Evolutionary conservation across 2,329 filamentous ascomycete genomes (phyloP).

Genomic region (Aspergillus alliaceus): DNA sequence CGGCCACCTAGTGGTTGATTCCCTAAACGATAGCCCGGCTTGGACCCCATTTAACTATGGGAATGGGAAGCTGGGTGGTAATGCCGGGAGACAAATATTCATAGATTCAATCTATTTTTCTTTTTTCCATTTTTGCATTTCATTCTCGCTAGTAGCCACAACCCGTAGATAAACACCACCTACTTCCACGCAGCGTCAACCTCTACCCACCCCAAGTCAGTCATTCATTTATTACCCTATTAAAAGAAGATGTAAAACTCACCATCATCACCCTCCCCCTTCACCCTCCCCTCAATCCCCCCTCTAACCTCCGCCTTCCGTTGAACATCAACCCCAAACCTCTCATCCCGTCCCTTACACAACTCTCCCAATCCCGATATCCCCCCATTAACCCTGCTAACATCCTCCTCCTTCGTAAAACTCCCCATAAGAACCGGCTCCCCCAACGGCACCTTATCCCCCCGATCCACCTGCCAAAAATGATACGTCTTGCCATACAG

Average conservation of each 20-base stretch:
- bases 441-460: slow-evolving; percentile 64
- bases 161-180: not conserved
- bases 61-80: slow-evolving; percentile 43
- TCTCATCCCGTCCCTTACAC: slow-evolving; percentile 53
- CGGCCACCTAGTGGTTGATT: slow-evolving; percentile 28
- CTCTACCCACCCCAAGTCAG: slow-evolving; percentile 24
- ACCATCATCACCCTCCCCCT: slow-evolving; percentile 31
- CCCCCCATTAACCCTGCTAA: slow-evolving; percentile 23
- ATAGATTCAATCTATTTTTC: slow-evolving; percentile 10
- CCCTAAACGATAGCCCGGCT: slow-evolving; percentile 39
- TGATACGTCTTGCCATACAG: slow-evolving; percentile 85
- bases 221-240: too few relatives aligned
- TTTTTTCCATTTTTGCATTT: not conserved
- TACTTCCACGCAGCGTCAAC: slow-evolving; percentile 34
- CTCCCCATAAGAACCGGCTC: slow-evolving; percentile 65
- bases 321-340: slow-evolving; percentile 53
- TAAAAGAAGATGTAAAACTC: slow-evolving; percentile 13
- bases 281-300: slow-evolving; percentile 43
- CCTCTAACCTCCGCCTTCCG: slow-evolving; percentile 55
- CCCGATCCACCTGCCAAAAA: slow-evolving; percentile 80
- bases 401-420: slow-evolving; percentile 39
- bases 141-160: too few relatives aligned
- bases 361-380: slow-evolving; percentile 36
- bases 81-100: slow-evolving; percentile 45
- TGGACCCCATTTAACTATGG: slow-evolving; percentile 49